Percentiles rank a stretch among this genome's conserved stretches.
These are phyloP conservation scores for Ophiostoma populinum DNA, from an alignment of 2,329 filamentous ascomycete species.

Conservation along the genomic window DNA sequence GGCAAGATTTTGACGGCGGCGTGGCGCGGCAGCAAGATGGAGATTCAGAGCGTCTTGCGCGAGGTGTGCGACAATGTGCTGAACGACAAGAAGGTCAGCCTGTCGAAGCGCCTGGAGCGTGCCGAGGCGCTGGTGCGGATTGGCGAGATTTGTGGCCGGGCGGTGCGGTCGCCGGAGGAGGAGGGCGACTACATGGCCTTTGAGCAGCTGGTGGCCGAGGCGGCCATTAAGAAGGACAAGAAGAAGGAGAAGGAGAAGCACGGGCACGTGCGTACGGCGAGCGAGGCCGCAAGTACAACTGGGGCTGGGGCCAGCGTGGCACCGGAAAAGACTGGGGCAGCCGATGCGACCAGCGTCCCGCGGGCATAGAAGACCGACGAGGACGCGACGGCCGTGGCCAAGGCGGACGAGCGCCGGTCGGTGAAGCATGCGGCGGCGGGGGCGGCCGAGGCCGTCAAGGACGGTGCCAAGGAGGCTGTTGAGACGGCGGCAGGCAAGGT, in stretches of 20 bases:
- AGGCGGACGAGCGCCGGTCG: background rate
- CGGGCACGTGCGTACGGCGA: background rate
- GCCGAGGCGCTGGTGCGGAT: conserved; percentile 79
- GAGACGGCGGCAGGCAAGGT: too few relatives aligned
- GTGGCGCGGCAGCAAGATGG: conserved; percentile 91
- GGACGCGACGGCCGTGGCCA: too few relatives aligned
- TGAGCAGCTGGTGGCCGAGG: conserved; percentile 92
- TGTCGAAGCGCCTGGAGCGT: conserved; percentile 75
- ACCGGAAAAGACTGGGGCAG: too few relatives aligned
- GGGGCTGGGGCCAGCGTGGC: background rate
- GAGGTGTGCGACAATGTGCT: conserved; percentile 87
- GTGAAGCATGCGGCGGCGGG: too few relatives aligned
- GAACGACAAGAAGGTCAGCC: conserved; percentile 58
- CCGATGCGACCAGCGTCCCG: conserved; percentile 24
- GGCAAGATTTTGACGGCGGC: conserved; percentile 96
- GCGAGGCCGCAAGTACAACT: background rate
- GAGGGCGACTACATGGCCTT: conserved; percentile 98
- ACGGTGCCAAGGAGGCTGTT: too few relatives aligned
- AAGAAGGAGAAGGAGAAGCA: conserved; percentile 28
- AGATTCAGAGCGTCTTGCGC: conserved; percentile 88
- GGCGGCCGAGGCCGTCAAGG: too few relatives aligned
- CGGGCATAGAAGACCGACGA: too few relatives aligned
- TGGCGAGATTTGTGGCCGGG: conserved; percentile 78
- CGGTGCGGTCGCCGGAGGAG: conserved; percentile 76
- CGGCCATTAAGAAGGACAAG: conserved; percentile 85